Conservation (phyloP, 2,329 filamentous ascomycete species). For the Colletotrichum sp. region DNA sequence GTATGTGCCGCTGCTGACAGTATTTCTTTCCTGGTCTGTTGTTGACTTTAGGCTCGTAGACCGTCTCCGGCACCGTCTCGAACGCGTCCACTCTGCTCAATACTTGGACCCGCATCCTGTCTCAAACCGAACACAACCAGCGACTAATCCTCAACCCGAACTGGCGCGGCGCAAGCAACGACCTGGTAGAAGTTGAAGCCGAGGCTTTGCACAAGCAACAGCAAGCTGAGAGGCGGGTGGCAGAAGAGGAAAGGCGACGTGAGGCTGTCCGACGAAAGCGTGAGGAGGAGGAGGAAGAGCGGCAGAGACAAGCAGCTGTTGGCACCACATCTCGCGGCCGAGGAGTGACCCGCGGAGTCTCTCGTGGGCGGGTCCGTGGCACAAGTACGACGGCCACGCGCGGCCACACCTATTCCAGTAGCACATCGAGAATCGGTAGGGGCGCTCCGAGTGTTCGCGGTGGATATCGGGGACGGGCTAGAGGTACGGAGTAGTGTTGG, state of each 20-base stretch:
- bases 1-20: constrained; percentile 44
- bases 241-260: constrained; percentile 78
- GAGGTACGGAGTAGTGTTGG: constrained; percentile 11
- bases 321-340: constrained; percentile 18
- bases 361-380: constrained; percentile 10
- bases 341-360: constrained; percentile 10
- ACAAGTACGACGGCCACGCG: constrained; percentile 12
- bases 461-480: constrained; percentile 18
- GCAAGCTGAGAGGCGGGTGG: constrained; percentile 75
- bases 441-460: constrained; percentile 19
- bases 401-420: constrained; percentile 15
- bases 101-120: constrained; percentile 94
- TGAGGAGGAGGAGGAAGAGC: constrained; percentile 62
- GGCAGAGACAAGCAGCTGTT: constrained; percentile 41
- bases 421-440: constrained; percentile 21
- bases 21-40: neutral
- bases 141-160: constrained; percentile 84
- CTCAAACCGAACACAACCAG: constrained; percentile 97
- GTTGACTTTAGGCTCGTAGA: constrained; percentile 50
- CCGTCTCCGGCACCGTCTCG: constrained; percentile 81
- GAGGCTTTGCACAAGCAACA: constrained; percentile 77
- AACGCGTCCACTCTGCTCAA: constrained; percentile 90
- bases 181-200: constrained; percentile 84
- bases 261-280: constrained; percentile 70
- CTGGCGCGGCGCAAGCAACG: constrained; percentile 89